phyloP scores from a whole-genome alignment of 208 protist species.

The Crithidia thermophila region DNA sequence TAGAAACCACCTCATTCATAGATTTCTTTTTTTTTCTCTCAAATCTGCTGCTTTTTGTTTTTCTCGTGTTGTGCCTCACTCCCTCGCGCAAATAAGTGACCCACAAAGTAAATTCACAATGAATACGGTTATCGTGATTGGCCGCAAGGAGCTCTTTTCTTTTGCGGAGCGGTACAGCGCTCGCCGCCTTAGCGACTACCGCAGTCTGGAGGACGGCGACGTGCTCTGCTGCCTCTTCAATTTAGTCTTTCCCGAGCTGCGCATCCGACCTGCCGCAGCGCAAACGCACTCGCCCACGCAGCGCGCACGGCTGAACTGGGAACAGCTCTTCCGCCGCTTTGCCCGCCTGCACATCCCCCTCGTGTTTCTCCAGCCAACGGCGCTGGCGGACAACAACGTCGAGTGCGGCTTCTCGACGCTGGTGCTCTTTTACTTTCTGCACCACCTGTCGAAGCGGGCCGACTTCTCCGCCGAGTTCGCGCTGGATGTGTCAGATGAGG shows the following conservation, averaged over 20 bases:
- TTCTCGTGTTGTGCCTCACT: neutral
- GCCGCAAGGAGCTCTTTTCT: slow-evolving; percentile 78
- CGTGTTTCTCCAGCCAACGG: slow-evolving; percentile 43
- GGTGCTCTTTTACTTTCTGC: slow-evolving; percentile 83
- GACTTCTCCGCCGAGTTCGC: slow-evolving; percentile 85
- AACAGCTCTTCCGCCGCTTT: slow-evolving; percentile 49
- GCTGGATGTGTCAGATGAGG: slow-evolving; percentile 56
- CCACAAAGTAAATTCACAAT: slow-evolving; percentile 3
- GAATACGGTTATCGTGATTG: slow-evolving; percentile 58
- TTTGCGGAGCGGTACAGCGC: slow-evolving; percentile 78
- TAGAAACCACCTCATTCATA: too few relatives aligned
- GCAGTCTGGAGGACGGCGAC: slow-evolving; percentile 52
- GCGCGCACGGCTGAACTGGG: slow-evolving; percentile 60
- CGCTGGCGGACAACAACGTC: slow-evolving; percentile 35
- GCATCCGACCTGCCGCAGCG: slow-evolving; percentile 52
- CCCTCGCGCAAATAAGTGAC: too few relatives aligned
- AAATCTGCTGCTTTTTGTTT: slow-evolving; percentile 1
- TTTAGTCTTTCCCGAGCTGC: slow-evolving; percentile 60
- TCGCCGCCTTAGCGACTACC: slow-evolving; percentile 57
- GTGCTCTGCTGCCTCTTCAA: slow-evolving; percentile 73
- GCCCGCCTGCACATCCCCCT: slow-evolving; percentile 57
- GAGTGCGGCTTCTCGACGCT: slow-evolving; percentile 71
- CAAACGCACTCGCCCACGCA: slow-evolving; percentile 71
- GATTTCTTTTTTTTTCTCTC: too few relatives aligned
- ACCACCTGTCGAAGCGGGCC: slow-evolving; percentile 66